Evolutionary conservation across 352 stramenopile species (phyloP).

Genomic region (Pythium brachiatum): DNA sequence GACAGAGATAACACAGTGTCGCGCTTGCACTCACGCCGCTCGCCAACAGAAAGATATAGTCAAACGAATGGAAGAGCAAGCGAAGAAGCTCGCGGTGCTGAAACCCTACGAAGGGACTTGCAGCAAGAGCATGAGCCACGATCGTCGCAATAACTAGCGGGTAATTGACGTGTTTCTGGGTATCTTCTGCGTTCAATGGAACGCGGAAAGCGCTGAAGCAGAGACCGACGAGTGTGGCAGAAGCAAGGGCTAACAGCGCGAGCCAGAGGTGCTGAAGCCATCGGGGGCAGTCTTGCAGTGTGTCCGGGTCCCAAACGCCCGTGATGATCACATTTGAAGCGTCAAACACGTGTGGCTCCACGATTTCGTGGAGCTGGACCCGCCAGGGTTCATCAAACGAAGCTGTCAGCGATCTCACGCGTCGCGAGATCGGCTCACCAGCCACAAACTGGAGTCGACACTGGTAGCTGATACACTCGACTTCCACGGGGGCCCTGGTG

Average conservation of each 20-base stretch:
- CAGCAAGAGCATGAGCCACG: background rate
- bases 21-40: background rate
- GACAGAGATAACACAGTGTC: background rate
- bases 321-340: background rate
- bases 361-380: conserved; percentile 2
- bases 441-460: background rate
- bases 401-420: background rate
- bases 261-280: background rate
- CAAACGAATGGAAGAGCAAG: background rate
- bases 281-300: background rate
- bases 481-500: background rate
- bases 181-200: background rate
- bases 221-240: background rate
- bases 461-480: conserved; percentile 2
- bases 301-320: background rate
- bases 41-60: background rate
- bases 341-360: background rate
- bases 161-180: background rate
- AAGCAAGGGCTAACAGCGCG: background rate
- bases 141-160: background rate
- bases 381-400: background rate
- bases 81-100: background rate
- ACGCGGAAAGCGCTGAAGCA: background rate
- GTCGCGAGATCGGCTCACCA: background rate
- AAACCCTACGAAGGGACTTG: background rate